Percentiles rank a stretch among this genome's conserved stretches.
Conservation (phyloP, 371 early-diverging fungal species). For the Blakeslea trispora region DNA sequence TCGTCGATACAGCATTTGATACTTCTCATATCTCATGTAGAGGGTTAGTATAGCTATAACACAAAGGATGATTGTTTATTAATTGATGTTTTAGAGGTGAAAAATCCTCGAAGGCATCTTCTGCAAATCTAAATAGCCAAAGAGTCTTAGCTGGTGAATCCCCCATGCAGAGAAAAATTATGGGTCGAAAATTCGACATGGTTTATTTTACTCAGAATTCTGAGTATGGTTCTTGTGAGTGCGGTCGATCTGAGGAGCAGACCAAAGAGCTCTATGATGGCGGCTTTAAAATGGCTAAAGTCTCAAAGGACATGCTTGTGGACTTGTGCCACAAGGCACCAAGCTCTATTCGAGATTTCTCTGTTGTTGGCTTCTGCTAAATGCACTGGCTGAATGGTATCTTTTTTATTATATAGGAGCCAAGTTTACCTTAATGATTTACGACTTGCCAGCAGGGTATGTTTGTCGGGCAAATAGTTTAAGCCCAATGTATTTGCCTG, state of each 20-base stretch:
- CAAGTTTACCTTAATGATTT: conserved; percentile 18
- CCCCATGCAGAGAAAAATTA: conserved; percentile 15
- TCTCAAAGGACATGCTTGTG: conserved; percentile 21
- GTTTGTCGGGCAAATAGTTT: conserved; percentile 21
- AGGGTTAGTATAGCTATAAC: conserved; percentile 15
- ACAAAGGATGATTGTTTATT: conserved; percentile 12
- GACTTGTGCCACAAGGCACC: conserved; percentile 15
- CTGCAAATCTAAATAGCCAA: conserved; percentile 18
- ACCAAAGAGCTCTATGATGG: conserved; percentile 21
- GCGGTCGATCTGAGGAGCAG: conserved; percentile 16
- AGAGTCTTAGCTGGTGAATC: conserved; percentile 16
- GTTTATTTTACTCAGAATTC: conserved; percentile 15
- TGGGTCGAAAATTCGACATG: conserved; percentile 15
- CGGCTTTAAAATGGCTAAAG: conserved; percentile 20
- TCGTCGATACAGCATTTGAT: conserved; percentile 23
- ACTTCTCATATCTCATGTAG: conserved; percentile 21
- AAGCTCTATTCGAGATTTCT: conserved; percentile 14
- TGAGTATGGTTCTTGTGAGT: conserved; percentile 22
- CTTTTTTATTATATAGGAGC: conserved; percentile 21
- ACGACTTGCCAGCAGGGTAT: conserved; percentile 21
- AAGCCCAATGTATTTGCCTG: conserved; percentile 16
- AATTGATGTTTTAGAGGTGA: conserved; percentile 21
- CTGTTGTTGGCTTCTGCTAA: conserved; percentile 21
- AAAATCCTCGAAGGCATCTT: conserved; percentile 21
- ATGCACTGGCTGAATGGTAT: conserved; percentile 2